Evolutionary conservation across 2,329 filamentous ascomycete genomes (phyloP), one percentile per base, ranked within the genome.

Genomic region (Fusarium nanum): DNA sequence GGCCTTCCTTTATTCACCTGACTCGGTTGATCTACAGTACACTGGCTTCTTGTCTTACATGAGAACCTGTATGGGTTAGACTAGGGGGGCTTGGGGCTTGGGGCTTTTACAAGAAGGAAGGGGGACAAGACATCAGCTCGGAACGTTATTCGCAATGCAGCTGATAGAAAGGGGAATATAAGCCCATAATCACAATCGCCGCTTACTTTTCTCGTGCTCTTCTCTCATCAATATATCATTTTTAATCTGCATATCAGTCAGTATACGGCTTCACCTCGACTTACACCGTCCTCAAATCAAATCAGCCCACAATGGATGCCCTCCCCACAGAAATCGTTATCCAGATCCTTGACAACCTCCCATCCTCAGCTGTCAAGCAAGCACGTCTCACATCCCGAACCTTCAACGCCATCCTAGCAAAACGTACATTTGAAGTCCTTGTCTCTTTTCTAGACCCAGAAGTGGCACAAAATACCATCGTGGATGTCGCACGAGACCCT

Each of bases 301-400:
- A 25, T 32, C 20, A 49, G 12, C 34, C 27, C 55, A 73, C 48
- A 56, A 83, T 79, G 76, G 61, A 77, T 56, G 70, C 67, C 2
- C 76, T 80, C 18, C 78, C 79, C 14, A 41, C 73, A 16, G 77
- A 80, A 54, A 59, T 80, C 52, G 50, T 80, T 60, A 45, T 64
- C 47, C 70, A 75, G 28, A 77, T 80, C 55, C 72, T 78, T 23
- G 25, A 48, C 40, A 57, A 77, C 58, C 69, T 80, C 22, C 71
- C 73, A 25, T 52, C 67, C 6, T 63, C 71, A 9, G 57, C 55
- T 40, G 56, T 61, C 54, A 75, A 76, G 53, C 57, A 71, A 23
- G 73, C 74, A 41, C 78, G 78, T 22, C 77, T 79, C 44, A 76
- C 77, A 11, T 79, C 73, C 23, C 77, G 75, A 22, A 63, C 70